Conservation (phyloP, 768 basidiomycete genomes). For the Xerocomellus amylosporus region DNA sequence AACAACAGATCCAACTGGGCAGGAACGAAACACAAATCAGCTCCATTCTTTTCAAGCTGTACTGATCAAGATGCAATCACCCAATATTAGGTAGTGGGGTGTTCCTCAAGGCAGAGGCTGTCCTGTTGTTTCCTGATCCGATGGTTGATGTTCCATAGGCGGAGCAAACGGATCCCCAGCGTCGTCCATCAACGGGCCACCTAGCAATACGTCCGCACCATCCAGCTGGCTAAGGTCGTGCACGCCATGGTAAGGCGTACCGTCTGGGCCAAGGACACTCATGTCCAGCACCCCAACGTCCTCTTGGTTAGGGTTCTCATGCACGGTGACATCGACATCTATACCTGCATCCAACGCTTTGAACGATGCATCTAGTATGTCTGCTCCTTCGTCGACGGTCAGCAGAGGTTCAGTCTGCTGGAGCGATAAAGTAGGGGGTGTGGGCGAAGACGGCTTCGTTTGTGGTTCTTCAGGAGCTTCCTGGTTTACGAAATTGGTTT, state of each 20-base stretch:
- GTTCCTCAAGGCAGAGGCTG: neutral
- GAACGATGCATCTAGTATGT: slow-evolving; percentile 53
- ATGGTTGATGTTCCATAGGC: slow-evolving; percentile 20
- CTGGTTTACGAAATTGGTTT: slow-evolving; percentile 34
- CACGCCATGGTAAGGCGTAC: slow-evolving; percentile 49
- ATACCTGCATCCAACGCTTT: slow-evolving; percentile 51
- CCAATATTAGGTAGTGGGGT: neutral
- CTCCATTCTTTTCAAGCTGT: neutral
- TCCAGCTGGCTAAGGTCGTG: slow-evolving; percentile 60
- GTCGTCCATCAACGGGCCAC: slow-evolving; percentile 58
- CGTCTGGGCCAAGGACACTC: slow-evolving; percentile 62
- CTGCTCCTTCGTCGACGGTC: slow-evolving; percentile 36
- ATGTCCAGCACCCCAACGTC: slow-evolving; percentile 58
- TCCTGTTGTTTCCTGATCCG: slow-evolving; percentile 13
- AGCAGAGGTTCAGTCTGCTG: slow-evolving; percentile 46
- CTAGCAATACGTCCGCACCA: slow-evolving; percentile 50
- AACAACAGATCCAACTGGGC: neutral
- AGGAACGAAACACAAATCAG: slow-evolving; percentile 2
- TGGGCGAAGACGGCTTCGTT: slow-evolving; percentile 65
- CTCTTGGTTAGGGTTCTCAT: slow-evolving; percentile 30
- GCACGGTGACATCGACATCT: slow-evolving; percentile 40
- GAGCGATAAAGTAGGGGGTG: slow-evolving; percentile 60
- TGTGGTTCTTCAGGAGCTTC: slow-evolving; percentile 47
- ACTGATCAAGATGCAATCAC: slow-evolving; percentile 7
- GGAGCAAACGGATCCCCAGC: slow-evolving; percentile 57